phyloP scores from a whole-genome alignment of 192 early-diverging fungal species.

The Allomyces macrogynus region DNA sequence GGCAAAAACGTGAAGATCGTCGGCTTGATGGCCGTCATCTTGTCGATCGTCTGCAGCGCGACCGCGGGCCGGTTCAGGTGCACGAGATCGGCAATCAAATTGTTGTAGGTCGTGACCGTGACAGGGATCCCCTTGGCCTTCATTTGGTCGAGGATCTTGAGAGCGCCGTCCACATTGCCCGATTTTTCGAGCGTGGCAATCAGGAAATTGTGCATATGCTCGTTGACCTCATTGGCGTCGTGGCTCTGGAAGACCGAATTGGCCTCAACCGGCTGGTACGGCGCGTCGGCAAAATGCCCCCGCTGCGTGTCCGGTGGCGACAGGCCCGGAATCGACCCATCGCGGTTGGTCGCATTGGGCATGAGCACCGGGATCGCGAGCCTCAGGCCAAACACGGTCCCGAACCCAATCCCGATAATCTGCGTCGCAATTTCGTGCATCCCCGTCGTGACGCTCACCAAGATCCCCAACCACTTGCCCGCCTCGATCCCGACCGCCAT shows the following conservation, averaged over 20 bases:
- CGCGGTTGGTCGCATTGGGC: background rate
- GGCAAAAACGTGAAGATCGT: background rate
- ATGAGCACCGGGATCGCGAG: background rate
- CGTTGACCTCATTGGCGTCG: background rate
- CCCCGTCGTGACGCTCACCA: background rate
- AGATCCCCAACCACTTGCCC: background rate
- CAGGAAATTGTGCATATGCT: conserved; percentile 1
- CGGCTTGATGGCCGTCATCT: background rate
- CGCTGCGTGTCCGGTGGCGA: background rate
- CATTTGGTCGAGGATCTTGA: background rate
- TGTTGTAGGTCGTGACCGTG: background rate
- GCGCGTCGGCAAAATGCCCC: background rate
- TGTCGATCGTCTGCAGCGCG: background rate
- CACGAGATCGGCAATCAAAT: background rate
- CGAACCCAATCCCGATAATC: background rate
- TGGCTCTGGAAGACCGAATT: background rate
- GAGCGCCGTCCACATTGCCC: background rate
- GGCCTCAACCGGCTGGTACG: background rate
- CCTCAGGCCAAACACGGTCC: background rate
- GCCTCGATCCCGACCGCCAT: background rate
- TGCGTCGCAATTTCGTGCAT: background rate
- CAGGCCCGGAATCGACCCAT: background rate
- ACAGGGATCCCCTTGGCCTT: background rate
- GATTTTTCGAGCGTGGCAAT: background rate
- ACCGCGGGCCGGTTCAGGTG: background rate